phyloP scores from a whole-genome alignment of 2,329 filamentous ascomycete species.

The Exophiala dermatitidis region DNA sequence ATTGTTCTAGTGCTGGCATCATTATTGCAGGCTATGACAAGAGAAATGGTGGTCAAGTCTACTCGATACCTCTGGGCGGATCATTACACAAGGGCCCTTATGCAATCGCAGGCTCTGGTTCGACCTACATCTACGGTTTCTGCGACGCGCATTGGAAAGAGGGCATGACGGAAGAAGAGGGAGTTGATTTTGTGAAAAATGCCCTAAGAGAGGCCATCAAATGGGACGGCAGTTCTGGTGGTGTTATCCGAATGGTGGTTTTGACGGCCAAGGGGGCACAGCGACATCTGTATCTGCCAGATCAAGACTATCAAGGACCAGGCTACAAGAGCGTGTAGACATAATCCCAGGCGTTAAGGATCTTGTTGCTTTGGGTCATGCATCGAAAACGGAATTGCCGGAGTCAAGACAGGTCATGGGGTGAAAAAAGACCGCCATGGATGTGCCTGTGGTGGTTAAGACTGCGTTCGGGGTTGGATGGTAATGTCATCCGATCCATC shows the following conservation, averaged over 20 bases:
- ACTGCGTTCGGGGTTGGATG: no score
- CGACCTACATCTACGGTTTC: constrained; percentile 99
- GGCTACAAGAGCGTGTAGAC: constrained; percentile 41
- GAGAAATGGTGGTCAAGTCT: constrained; percentile 91
- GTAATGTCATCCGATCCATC: no score
- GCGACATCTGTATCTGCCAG: constrained; percentile 90
- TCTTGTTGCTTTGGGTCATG: constrained; percentile 24
- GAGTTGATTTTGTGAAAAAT: constrained; percentile 86
- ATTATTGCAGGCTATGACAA: constrained; percentile 98
- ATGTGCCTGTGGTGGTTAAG: no score
- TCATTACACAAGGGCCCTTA: constrained; percentile 97
- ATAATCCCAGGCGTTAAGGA: constrained; percentile 27
- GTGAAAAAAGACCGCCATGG: no score
- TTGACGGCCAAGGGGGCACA: constrained; percentile 82
- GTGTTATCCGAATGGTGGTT: constrained; percentile 96
- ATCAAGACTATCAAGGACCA: constrained; percentile 76
- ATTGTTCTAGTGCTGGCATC: constrained; percentile 66
- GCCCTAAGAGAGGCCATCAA: constrained; percentile 92
- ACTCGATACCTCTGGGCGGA: constrained; percentile 91
- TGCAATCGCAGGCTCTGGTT: constrained; percentile 90
- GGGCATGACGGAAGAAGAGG: constrained; percentile 85
- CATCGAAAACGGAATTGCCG: not conserved
- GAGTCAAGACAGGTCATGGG: not conserved
- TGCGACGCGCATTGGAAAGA: constrained; percentile 95
- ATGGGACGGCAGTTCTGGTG: constrained; percentile 97